A percentile compares a stretch with the other conserved stretches of the same genome.
Conservation (phyloP, 78 protist genomes). For the Guillardia theta region DNA sequence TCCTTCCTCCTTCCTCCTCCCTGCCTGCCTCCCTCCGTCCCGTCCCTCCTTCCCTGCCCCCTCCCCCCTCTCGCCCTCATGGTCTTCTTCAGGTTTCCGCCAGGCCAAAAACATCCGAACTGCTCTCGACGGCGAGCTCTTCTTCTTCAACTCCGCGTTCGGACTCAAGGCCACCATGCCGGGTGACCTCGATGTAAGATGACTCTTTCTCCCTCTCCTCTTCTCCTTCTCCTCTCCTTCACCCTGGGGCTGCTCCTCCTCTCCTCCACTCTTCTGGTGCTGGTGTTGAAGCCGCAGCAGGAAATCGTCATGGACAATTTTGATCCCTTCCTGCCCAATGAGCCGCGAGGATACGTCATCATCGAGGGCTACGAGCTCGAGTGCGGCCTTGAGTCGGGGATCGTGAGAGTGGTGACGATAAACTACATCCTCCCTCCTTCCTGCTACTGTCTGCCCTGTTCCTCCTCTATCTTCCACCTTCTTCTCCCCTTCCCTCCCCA, state of each 20-base stretch:
- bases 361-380: not conserved
- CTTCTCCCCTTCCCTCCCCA: not conserved
- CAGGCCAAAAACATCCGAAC: conserved; percentile 36
- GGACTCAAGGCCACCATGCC: conserved; percentile 9
- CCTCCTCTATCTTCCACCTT: not conserved
- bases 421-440: too few species aligned
- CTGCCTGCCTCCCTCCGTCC: not conserved
- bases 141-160: not conserved
- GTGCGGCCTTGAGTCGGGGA: not conserved
- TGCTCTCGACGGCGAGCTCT: not conserved
- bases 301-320: not conserved
- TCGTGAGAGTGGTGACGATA: not conserved
- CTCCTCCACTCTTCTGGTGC: not conserved
- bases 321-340: not conserved
- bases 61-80: not conserved
- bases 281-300: not conserved
- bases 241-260: not conserved
- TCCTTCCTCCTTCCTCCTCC: not conserved
- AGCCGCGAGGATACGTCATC: not conserved
- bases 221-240: not conserved
- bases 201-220: not conserved
- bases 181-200: too few species aligned
- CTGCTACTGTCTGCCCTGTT: too few species aligned
- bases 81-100: conserved; percentile 42
- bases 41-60: not conserved